Evolutionary conservation across 495 filamentous ascomycete genomes (phyloP).

Genomic region (Penicillium daleae): DNA sequence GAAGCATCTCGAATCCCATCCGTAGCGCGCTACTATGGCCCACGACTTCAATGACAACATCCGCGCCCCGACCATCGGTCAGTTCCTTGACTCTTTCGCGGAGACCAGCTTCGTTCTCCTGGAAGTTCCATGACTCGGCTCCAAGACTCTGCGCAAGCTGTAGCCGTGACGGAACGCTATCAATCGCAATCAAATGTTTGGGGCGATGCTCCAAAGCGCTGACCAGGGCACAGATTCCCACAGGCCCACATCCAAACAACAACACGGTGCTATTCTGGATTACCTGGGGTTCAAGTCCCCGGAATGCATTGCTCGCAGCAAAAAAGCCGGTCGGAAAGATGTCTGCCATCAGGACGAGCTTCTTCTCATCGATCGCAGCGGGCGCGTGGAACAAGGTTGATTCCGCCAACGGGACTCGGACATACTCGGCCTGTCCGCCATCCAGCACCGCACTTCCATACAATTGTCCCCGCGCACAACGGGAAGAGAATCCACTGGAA

Average conservation of each 20-base stretch:
- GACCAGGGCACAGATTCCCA: constrained; percentile 81
- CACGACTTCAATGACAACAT: constrained; percentile 86
- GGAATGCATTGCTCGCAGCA: constrained; percentile 75
- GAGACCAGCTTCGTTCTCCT: constrained; percentile 60
- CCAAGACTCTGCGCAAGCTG: constrained; percentile 72
- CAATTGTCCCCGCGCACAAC: constrained; percentile 66
- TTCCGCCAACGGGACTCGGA: constrained; percentile 80
- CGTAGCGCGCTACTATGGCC: constrained; percentile 75
- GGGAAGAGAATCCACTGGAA: constrained; percentile 37
- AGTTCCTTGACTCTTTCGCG: constrained; percentile 65
- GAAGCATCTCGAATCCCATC: constrained; percentile 80
- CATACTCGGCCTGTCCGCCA: constrained; percentile 87
- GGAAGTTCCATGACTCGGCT: constrained; percentile 79
- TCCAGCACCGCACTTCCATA: constrained; percentile 75
- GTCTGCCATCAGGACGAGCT: constrained; percentile 65
- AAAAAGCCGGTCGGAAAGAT: constrained; percentile 81
- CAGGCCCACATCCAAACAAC: constrained; percentile 83
- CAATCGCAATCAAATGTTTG: constrained; percentile 78
- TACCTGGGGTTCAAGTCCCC: constrained; percentile 53
- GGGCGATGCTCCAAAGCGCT: constrained; percentile 74
- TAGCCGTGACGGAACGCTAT: constrained; percentile 73
- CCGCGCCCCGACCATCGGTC: constrained; percentile 80
- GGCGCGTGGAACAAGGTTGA: constrained; percentile 74
- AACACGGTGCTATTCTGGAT: constrained; percentile 68
- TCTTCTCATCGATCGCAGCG: constrained; percentile 68